phyloP scores from a whole-genome alignment of 1,284 basidiomycete species.

The Cutaneotrichosporon mucoides region DNA sequence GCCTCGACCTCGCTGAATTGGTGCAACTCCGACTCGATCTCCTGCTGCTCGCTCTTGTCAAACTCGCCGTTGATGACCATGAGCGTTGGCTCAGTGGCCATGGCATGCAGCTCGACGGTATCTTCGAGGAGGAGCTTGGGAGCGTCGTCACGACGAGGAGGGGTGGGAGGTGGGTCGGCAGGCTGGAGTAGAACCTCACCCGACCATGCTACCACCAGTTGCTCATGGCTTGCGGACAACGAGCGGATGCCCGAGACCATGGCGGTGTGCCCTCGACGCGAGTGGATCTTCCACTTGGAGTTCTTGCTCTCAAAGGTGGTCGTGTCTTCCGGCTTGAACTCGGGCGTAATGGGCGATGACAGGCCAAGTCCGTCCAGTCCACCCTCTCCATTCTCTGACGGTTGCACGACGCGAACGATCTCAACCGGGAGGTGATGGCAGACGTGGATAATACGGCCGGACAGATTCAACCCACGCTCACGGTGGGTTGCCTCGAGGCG shows the following conservation, averaged over 20 bases:
- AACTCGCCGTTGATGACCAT: slow-evolving; percentile 57
- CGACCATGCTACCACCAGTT: slow-evolving; percentile 90
- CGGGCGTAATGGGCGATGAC: slow-evolving; percentile 44
- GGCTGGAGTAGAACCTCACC: slow-evolving; percentile 64
- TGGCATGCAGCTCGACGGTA: slow-evolving; percentile 22
- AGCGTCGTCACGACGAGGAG: not conserved
- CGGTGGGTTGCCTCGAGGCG: slow-evolving; percentile 66
- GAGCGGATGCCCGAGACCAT: slow-evolving; percentile 91
- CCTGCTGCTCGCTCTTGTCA: slow-evolving; percentile 58
- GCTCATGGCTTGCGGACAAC: slow-evolving; percentile 75
- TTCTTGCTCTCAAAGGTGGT: slow-evolving; percentile 33
- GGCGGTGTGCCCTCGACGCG: slow-evolving; percentile 86
- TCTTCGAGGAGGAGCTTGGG: slow-evolving; percentile 20
- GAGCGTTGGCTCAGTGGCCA: slow-evolving; percentile 24
- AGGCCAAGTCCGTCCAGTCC: slow-evolving; percentile 15
- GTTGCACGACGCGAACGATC: slow-evolving; percentile 34
- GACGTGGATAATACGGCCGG: slow-evolving; percentile 81
- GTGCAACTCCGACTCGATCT: slow-evolving; percentile 61
- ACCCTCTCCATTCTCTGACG: slow-evolving; percentile 17
- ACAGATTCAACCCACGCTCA: slow-evolving; percentile 64
- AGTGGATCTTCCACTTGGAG: slow-evolving; percentile 67
- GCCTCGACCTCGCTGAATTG: slow-evolving; percentile 60
- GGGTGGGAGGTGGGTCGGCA: slow-evolving; percentile 10
- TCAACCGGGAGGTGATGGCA: slow-evolving; percentile 54
- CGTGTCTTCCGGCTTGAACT: slow-evolving; percentile 46